Evolutionary conservation across 805 yeast genomes (phyloP).

Genomic region (Kazachstania taianensis): DNA sequence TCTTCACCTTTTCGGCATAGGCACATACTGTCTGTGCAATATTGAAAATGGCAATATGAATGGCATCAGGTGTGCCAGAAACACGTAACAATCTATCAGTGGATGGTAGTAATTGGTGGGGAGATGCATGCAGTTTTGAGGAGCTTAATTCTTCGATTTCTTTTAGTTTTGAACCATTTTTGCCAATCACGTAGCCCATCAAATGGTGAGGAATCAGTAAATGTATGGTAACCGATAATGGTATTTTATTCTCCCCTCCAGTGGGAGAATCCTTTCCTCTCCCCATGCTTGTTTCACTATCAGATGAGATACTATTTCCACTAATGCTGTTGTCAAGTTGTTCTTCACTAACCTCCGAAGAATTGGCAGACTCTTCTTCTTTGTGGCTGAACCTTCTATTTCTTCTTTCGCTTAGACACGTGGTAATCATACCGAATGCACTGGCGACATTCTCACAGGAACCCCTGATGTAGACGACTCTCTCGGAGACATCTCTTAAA

Average conservation of each 20-base stretch:
- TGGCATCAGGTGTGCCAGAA: constrained; percentile 76
- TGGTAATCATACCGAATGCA: constrained; percentile 65
- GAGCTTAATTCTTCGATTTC: constrained; percentile 79
- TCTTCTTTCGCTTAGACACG: constrained; percentile 34
- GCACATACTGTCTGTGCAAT: constrained; percentile 58
- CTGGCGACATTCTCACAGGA: constrained; percentile 69
- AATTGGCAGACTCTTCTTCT: not conserved
- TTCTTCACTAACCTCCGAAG: not conserved
- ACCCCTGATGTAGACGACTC: constrained; percentile 67
- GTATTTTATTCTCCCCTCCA: constrained; percentile 20
- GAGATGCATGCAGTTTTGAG: constrained; percentile 65
- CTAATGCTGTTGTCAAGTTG: not conserved
- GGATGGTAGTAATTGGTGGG: constrained; percentile 58
- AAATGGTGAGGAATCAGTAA: constrained; percentile 66
- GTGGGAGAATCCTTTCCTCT: constrained; percentile 3
- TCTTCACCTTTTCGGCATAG: constrained; percentile 39
- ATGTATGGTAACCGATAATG: constrained; percentile 42
- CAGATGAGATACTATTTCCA: not conserved
- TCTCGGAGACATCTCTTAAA: constrained; percentile 57
- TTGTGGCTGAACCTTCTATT: not conserved
- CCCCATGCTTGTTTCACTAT: not conserved
- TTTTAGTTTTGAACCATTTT: constrained; percentile 59
- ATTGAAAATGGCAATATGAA: constrained; percentile 73
- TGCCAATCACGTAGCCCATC: constrained; percentile 76
- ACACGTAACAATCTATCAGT: constrained; percentile 67